These are phyloP conservation scores for Craterostigma plantagineum DNA, from an alignment of 257 asterid genomes.

Conservation along the genomic window DNA sequence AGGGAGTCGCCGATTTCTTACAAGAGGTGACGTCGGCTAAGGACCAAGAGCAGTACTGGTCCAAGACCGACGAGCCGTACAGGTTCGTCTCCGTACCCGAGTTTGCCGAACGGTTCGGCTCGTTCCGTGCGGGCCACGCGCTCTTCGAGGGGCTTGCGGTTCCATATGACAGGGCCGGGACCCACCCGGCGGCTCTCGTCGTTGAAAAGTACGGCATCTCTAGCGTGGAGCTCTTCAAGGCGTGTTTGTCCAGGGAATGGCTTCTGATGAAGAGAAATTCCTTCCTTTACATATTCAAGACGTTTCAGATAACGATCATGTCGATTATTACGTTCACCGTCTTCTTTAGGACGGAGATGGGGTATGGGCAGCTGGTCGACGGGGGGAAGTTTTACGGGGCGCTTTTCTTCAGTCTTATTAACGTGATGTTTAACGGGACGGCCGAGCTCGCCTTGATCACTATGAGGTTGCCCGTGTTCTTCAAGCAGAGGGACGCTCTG, in stretches of 20 bases:
- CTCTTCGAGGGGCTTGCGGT: constrained; percentile 20
- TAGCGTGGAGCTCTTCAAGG: constrained; percentile 42
- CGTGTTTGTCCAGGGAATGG: constrained; percentile 54
- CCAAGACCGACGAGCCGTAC: constrained; percentile 22
- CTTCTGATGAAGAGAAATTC: constrained; percentile 46
- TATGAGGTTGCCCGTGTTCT: constrained; percentile 49
- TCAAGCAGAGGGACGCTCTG: constrained; percentile 48
- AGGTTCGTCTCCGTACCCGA: constrained; percentile 26
- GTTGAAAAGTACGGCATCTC: constrained; percentile 44
- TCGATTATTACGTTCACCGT: constrained; percentile 51
- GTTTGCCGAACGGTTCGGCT: constrained; percentile 22
- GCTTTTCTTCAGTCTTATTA: constrained; percentile 46
- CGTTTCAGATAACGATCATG: constrained; percentile 51
- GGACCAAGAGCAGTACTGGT: constrained; percentile 64
- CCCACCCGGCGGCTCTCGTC: constrained; percentile 56
- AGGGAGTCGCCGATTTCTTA: constrained; percentile 55
- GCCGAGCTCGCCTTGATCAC: constrained; percentile 61
- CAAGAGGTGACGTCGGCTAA: constrained; percentile 59
- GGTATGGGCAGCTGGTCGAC: constrained; percentile 32
- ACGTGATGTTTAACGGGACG: constrained; percentile 62
- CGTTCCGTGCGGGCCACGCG: constrained; percentile 31
- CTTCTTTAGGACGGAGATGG: constrained; percentile 53
- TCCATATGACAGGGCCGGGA: constrained; percentile 37
- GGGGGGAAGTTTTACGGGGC: constrained; percentile 55
- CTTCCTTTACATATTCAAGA: constrained; percentile 49